phyloP scores from a whole-genome alignment of 805 yeast genomes.

The Ogataea minuta region DNA sequence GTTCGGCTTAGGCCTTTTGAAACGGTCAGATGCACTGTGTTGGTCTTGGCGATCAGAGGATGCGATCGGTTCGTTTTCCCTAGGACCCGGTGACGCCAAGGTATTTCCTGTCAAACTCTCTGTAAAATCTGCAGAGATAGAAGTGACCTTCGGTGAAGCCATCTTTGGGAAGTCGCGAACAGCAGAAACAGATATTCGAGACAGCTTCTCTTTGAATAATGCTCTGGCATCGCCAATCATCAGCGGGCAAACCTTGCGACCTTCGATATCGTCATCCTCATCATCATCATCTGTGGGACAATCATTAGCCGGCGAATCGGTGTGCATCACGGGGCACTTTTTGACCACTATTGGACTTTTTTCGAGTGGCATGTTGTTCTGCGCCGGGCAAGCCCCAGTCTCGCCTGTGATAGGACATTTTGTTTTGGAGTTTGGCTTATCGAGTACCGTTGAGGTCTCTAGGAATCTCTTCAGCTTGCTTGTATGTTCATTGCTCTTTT shows the following conservation, averaged over 20 bases:
- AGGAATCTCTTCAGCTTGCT: constrained; percentile 33
- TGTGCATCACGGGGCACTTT: constrained; percentile 31
- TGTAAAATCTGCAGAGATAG: constrained; percentile 26
- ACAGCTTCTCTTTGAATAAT: constrained; percentile 35
- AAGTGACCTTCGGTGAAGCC: constrained; percentile 26
- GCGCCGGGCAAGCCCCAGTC: constrained; percentile 26
- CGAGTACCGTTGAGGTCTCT: constrained; percentile 27
- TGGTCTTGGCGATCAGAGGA: constrained; percentile 1
- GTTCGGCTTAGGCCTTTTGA: constrained; percentile 16
- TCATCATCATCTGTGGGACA: constrained; percentile 18
- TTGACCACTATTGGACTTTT: constrained; percentile 12
- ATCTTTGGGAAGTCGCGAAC: constrained; percentile 25
- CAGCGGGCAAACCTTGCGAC: constrained; percentile 43
- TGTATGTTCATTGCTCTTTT: constrained; percentile 32
- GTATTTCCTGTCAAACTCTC: constrained; percentile 11
- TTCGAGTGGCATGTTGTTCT: constrained; percentile 5
- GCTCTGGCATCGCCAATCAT: constrained; percentile 45
- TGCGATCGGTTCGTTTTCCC: not conserved
- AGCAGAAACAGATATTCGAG: constrained; percentile 33
- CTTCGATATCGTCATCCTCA: constrained; percentile 31
- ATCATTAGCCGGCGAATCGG: constrained; percentile 14
- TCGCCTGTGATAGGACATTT: constrained; percentile 29
- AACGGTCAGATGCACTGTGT: constrained; percentile 7
- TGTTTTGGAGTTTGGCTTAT: constrained; percentile 8
- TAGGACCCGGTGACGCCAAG: not conserved